Conservation (phyloP, 2,329 filamentous ascomycete genomes). For the Calonectria fujianensis region DNA sequence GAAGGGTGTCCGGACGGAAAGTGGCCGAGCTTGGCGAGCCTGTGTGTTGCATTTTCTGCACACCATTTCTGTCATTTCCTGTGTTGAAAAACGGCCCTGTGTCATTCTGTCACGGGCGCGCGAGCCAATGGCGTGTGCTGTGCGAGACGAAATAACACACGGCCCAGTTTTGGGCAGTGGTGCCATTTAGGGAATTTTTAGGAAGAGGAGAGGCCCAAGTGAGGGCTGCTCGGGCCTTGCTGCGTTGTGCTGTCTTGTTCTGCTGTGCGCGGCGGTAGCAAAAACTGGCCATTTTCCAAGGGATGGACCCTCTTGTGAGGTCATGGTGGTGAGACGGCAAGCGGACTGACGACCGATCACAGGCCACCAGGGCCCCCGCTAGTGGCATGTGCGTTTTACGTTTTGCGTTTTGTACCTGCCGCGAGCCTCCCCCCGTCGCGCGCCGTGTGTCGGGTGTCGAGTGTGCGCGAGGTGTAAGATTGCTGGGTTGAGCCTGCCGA, state of each 20-base stretch:
- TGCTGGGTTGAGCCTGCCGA: background rate
- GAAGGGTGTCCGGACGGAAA: slow-evolving; percentile 33
- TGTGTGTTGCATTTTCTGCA: slow-evolving; percentile 25
- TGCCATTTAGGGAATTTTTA: background rate
- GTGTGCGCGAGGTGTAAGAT: slow-evolving; percentile 7
- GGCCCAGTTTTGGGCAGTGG: background rate
- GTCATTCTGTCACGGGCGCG: background rate
- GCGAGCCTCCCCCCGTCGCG: background rate
- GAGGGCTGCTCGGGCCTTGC: slow-evolving; percentile 7
- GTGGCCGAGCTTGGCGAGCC: slow-evolving; percentile 35
- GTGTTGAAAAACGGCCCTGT: background rate
- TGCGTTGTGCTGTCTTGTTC: background rate
- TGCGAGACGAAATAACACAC: background rate
- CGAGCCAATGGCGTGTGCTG: background rate
- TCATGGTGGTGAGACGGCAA: slow-evolving; percentile 42
- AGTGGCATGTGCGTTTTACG: slow-evolving; percentile 26
- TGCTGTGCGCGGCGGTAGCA: slow-evolving; percentile 6
- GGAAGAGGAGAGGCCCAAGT: background rate
- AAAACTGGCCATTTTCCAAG: slow-evolving; percentile 37
- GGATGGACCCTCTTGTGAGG: slow-evolving; percentile 38
- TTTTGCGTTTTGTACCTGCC: slow-evolving; percentile 29
- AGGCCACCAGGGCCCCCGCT: slow-evolving; percentile 19
- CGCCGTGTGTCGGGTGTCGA: background rate
- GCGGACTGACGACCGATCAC: slow-evolving; percentile 32
- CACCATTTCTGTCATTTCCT: slow-evolving; percentile 9